phyloP scores from a whole-genome alignment of 495 filamentous ascomycete genomes.

The Aspergillus incahuasiensis region DNA sequence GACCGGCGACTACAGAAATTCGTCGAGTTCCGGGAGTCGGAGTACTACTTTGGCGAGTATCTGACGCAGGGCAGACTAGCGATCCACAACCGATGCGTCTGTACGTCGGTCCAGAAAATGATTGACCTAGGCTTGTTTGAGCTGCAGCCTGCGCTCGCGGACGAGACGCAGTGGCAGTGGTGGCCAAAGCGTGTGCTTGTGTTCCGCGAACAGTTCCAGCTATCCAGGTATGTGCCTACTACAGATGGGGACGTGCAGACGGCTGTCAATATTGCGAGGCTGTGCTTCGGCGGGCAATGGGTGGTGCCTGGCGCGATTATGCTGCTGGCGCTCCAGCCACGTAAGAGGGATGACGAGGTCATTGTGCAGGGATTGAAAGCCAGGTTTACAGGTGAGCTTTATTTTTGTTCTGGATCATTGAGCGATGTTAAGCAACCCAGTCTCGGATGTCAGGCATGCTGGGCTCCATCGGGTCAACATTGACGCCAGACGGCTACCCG shows the following conservation, averaged over 20 bases:
- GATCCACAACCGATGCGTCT: constrained; percentile 19
- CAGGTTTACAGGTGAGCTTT: background rate
- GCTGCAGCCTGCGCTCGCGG: constrained; percentile 4
- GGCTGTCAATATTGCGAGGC: background rate
- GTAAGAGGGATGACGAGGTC: background rate
- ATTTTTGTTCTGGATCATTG: background rate
- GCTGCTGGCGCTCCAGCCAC: constrained; percentile 8
- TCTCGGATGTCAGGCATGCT: background rate
- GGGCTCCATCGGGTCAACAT: background rate
- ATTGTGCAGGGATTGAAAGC: constrained; percentile 2
- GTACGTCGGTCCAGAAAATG: constrained; percentile 6
- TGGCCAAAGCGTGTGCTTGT: constrained; percentile 10
- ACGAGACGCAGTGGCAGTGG: constrained; percentile 2
- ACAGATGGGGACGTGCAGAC: background rate
- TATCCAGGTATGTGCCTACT: background rate
- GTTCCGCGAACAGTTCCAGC: background rate
- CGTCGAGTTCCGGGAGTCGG: constrained; percentile 3
- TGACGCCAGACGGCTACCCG: background rate
- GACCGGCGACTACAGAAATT: constrained; percentile 13
- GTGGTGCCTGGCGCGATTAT: background rate
- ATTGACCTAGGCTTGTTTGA: constrained; percentile 6
- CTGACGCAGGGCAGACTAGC: constrained; percentile 32
- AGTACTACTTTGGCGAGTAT: constrained; percentile 33
- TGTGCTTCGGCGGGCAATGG: constrained; percentile 4
- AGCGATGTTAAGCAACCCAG: background rate